Conservation (phyloP, 495 filamentous ascomycete genomes). For the Trichoderma asperelloides region DNA sequence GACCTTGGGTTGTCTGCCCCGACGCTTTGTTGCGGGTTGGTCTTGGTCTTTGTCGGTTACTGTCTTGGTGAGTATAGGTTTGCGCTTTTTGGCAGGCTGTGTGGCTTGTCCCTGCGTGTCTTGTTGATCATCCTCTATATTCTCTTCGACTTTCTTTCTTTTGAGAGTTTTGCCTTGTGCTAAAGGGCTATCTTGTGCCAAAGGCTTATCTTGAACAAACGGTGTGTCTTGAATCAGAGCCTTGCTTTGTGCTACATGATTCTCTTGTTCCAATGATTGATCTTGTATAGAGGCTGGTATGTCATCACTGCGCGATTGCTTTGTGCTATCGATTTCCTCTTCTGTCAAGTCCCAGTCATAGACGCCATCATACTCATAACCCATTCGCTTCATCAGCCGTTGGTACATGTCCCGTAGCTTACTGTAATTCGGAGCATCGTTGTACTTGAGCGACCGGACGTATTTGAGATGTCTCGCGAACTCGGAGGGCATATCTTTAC, state of each 20-base stretch:
- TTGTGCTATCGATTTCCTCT: neutral
- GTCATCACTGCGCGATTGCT: neutral
- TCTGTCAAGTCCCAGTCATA: constrained; percentile 20
- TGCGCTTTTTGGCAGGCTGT: neutral
- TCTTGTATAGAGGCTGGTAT: too few species aligned
- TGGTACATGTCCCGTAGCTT: constrained; percentile 24
- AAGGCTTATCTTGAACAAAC: too few species aligned
- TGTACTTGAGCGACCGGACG: constrained; percentile 19
- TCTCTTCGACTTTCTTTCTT: neutral
- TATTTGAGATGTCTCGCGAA: constrained; percentile 22
- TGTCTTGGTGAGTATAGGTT: neutral
- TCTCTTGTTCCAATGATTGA: too few species aligned
- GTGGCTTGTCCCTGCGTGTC: neutral
- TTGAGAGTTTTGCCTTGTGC: neutral
- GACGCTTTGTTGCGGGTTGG: neutral
- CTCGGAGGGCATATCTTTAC: constrained; percentile 16
- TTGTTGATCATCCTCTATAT: neutral
- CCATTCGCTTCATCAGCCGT: constrained; percentile 19
- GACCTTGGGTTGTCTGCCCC: neutral
- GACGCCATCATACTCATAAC: constrained; percentile 24
- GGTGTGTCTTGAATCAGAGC: too few species aligned
- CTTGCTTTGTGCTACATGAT: too few species aligned
- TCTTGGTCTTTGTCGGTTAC: neutral
- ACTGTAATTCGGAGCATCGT: constrained; percentile 21
- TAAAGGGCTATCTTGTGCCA: too few species aligned